Percentiles rank a stretch among this genome's conserved stretches.
These are phyloP conservation scores for Kappamyces sp. DNA, from an alignment of 192 early-diverging fungal species.

Conservation along the genomic window DNA sequence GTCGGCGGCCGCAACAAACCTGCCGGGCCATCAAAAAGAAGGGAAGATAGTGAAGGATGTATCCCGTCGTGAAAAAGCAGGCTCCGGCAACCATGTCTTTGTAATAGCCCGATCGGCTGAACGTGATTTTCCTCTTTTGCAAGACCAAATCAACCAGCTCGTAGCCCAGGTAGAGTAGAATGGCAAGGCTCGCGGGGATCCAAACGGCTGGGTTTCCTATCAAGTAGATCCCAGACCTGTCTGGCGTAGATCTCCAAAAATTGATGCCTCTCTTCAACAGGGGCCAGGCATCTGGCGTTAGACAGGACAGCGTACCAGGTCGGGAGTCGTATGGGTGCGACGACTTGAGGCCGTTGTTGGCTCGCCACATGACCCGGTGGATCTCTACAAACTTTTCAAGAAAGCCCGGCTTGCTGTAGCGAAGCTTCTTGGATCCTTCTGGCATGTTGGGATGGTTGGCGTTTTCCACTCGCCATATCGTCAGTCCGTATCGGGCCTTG, in stretches of 20 bases:
- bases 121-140: constrained; percentile 25
- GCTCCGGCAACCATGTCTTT: constrained; percentile 12
- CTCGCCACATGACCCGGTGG: constrained; percentile 45
- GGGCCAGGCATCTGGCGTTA: constrained; percentile 33
- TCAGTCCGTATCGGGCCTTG: constrained; percentile 33
- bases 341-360: constrained; percentile 40
- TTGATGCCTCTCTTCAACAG: constrained; percentile 40
- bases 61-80: constrained; percentile 63
- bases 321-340: constrained; percentile 49
- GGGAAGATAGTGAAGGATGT: constrained; percentile 78
- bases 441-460: constrained; percentile 31
- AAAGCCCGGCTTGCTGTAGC: constrained; percentile 41
- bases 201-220: constrained; percentile 52
- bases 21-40: constrained; percentile 89
- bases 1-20: constrained; percentile 14
- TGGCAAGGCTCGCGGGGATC: constrained; percentile 21
- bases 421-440: constrained; percentile 23
- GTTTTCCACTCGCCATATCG: constrained; percentile 36
- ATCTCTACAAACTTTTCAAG: constrained; percentile 44
- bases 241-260: constrained; percentile 46
- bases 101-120: constrained; percentile 19
- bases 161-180: constrained; percentile 22
- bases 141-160: constrained; percentile 20
- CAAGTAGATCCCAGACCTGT: constrained; percentile 36
- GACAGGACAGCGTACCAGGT: constrained; percentile 20